Base-by-base conservation (phyloP, 768 basidiomycete genomes). In the Exidia glandulosa region DNA sequence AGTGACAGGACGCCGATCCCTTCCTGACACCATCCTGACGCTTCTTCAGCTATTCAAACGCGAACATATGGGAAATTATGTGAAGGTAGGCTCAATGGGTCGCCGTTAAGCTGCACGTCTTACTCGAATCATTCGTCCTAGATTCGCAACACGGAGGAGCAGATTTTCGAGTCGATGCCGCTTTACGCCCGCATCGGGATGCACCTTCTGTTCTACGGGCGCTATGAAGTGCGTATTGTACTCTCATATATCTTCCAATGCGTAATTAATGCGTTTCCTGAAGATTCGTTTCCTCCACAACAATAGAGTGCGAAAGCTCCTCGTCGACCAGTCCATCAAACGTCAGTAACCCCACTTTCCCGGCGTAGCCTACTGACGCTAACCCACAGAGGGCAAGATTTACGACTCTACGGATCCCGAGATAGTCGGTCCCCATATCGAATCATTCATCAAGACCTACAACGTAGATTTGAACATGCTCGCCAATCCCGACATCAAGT, bases 161-260 rank as follows among this genome's bases (percentile, higher is more conserved):
- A 76, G 65, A 75, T 84, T 61, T 88, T 87, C 60, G 87, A 89
- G 73, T 77, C 76, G 32, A 89, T 89, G 87, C 87, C 87, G 1
- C 74, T 88, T 48, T 88, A 83, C 65, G 79, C 81, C 2, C 75
- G 76, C 41, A 75, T 87, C 52, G 85, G 84, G 6, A 90, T 90
- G 88, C 88, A 90, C 65, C 75, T 90, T 4, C 70, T 90, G 30
- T 90, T 88, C 65, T 80, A 80, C 50, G 82, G 85, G 2, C 76
- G 71, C 34, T 74, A 76, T 48, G 78, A 82, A 62, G 69, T 78
- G 45, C 77, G 74, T 61, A n/a, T n/a, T n/a, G n/a, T n/a, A n/a
- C n/a, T n/a, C n/a, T n/a, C n/a, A n/a, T n/a, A n/a, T n/a, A n/a
- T n/a, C n/a, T n/a, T n/a, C n/a, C n/a, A n/a, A n/a, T n/a, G n/a